phyloP scores from a whole-genome alignment of 2,329 filamentous ascomycete species.

The Paracamarosporium sp. region DNA sequence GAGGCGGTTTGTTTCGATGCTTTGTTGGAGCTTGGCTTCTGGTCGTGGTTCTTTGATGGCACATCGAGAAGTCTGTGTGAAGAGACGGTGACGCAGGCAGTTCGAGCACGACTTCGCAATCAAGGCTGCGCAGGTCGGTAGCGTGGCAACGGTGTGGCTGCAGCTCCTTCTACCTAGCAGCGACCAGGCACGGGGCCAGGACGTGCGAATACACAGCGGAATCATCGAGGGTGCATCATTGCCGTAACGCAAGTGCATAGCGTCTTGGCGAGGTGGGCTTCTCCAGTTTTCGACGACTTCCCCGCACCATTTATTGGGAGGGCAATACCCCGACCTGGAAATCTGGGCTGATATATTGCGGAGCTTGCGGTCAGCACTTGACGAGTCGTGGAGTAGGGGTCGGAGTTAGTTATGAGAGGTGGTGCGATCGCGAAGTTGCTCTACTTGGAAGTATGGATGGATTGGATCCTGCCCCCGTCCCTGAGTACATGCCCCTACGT shows the following conservation, averaged over 20 bases:
- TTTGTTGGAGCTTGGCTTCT: too few relatives aligned
- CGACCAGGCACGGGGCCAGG: slow-evolving; percentile 18
- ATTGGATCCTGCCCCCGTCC: not conserved
- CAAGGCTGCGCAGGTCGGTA: slow-evolving; percentile 9
- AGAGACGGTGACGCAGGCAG: not conserved
- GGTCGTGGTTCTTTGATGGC: not conserved
- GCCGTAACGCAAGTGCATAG: not conserved
- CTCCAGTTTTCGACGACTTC: slow-evolving; percentile 1
- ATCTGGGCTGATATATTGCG: not conserved
- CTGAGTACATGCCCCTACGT: not conserved
- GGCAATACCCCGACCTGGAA: not conserved
- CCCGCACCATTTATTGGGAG: not conserved
- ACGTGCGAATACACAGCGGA: slow-evolving; percentile 6
- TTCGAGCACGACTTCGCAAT: not conserved
- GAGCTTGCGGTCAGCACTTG: not conserved
- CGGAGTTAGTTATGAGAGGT: too few relatives aligned
- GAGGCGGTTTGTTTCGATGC: too few relatives aligned
- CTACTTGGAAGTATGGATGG: not conserved
- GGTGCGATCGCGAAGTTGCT: not conserved
- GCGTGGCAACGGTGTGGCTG: slow-evolving; percentile 24
- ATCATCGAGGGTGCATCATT: not conserved
- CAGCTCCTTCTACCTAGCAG: slow-evolving; percentile 17
- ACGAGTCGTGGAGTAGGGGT: not conserved
- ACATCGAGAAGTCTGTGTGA: not conserved
- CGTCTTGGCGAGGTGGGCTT: slow-evolving; percentile 1